A percentile compares a stretch with the other conserved stretches of the same genome.
These are phyloP conservation scores for Calonectria pteridis DNA, from an alignment of 2,329 filamentous ascomycete genomes.

Conservation along the genomic window DNA sequence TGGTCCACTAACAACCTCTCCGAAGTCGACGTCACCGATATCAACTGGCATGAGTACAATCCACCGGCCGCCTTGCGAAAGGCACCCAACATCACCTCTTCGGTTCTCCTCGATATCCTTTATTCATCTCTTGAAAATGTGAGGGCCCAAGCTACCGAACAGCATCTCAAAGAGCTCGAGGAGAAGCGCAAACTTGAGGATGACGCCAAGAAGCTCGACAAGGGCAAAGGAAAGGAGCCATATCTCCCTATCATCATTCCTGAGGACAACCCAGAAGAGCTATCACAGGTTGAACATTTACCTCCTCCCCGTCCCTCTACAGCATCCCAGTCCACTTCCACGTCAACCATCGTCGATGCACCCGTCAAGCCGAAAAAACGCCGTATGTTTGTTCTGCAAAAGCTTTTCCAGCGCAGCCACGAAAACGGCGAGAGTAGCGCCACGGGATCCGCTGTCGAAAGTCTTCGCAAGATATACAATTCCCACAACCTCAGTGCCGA, in stretches of 20 bases:
- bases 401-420: conserved; percentile 52
- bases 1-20: conserved; percentile 41
- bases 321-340: conserved; percentile 25
- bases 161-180: conserved; percentile 45
- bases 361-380: conserved; percentile 40
- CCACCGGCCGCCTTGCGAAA: conserved; percentile 59
- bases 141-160: conserved; percentile 50
- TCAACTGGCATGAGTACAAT: conserved; percentile 62
- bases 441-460: conserved; percentile 46
- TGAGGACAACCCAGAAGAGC: conserved; percentile 14
- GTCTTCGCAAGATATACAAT: conserved; percentile 39
- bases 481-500: conserved; percentile 17
- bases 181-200: conserved; percentile 41
- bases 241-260: conserved; percentile 52
- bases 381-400: conserved; percentile 50
- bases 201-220: conserved; percentile 35
- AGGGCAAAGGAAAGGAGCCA: conserved; percentile 52
- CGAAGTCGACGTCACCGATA: conserved; percentile 42
- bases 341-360: conserved; percentile 20
- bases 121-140: conserved; percentile 60
- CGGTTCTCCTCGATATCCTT: conserved; percentile 57
- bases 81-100: conserved; percentile 53
- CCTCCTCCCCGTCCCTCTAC: conserved; percentile 1
- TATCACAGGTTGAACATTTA: neutral
- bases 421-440: conserved; percentile 57